These are phyloP conservation scores for Francoa sonchifolia DNA, from an alignment of 441 rosid species.

Conservation along the genomic window DNA sequence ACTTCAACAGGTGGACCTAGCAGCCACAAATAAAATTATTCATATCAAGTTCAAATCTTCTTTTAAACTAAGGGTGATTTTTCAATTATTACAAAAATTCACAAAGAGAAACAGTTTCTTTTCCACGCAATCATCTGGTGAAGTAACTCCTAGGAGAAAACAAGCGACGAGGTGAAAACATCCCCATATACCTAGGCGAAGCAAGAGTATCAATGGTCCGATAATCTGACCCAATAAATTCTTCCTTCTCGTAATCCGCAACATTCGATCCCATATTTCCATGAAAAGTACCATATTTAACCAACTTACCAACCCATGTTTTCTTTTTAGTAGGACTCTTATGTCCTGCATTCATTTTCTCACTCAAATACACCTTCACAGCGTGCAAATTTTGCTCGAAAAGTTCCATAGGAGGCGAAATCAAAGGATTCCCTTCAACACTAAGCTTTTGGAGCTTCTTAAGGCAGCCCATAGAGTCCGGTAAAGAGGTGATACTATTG, in stretches of 20 bases:
- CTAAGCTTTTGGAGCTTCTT: constrained; percentile 49
- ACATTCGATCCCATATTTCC: constrained; percentile 21
- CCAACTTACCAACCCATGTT: constrained; percentile 66
- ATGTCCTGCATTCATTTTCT: constrained; percentile 38
- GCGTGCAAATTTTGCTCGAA: constrained; percentile 40
- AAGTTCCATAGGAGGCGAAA: constrained; percentile 59
- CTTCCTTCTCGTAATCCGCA: constrained; percentile 26
- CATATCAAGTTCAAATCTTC: no score
- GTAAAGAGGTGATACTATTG: constrained; percentile 49
- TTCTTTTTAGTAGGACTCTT: constrained; percentile 37
- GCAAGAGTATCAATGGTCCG: constrained; percentile 37
- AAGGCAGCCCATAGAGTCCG: constrained; percentile 72
- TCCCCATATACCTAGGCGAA: constrained; percentile 45
- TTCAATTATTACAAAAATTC: no score
- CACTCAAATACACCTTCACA: constrained; percentile 53
- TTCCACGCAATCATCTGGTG: constrained; percentile 10
- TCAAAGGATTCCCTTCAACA: constrained; percentile 71
- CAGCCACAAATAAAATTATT: no score
- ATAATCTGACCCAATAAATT: constrained; percentile 32
- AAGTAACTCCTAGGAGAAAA: constrained; percentile 46
- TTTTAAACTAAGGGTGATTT: no score
- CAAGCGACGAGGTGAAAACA: constrained; percentile 70
- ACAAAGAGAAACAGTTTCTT: no score
- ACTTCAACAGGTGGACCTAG: no score
- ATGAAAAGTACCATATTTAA: constrained; percentile 46